Evolutionary conservation across 2,329 filamentous ascomycete genomes (phyloP), one percentile per base, ranked within the genome.

Genomic region (Beauveria medogensis): DNA sequence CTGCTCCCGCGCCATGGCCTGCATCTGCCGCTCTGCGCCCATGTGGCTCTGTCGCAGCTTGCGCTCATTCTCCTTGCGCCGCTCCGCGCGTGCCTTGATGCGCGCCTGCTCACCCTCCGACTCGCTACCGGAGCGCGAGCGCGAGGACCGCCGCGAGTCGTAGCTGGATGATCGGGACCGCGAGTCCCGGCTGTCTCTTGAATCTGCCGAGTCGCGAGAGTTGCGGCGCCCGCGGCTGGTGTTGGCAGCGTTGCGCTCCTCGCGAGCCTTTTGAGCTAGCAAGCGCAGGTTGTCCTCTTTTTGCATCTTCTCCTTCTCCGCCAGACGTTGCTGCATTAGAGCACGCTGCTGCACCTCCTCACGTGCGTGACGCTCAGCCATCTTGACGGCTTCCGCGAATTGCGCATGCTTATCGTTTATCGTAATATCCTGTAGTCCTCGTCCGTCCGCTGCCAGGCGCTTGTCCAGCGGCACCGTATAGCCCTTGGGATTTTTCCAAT

Each of bases 401-500:
- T 96, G 91, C 2, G 93, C 93, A 71, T 99, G 97, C 72, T 97
- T 97, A 79, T 99, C 94, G 75, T 96, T 97, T 76, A 99, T 97
- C 7, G 91, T 89, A 47, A 96, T 86, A 71, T 99, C 94, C 73
- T 97, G 92, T 64, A 99, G 73, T 0, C 91, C 91, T 69, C 94
- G 84, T 14, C 94, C 94, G 73, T 97, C 93, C 9, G 94, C 93
- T 20, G 94, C 94, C 67, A 99, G 77, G 71, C 94, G 88, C 79
- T 99, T 99, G 73, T 99, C 94, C 56, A 99, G 75, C 0, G 94
- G 91, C 1, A 99, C 91, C 0, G 94, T 99, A 71, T 96, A 99
- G 69, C 94, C 94, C 78, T 97, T 97, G 1, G 93, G 91, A 73
- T 99, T 99, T 83, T 99, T 99, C 94, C 94, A 99, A 74, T 97